Conservation (phyloP, 108 stramenopile species). For the Chaetoceros tenuissimus region DNA sequence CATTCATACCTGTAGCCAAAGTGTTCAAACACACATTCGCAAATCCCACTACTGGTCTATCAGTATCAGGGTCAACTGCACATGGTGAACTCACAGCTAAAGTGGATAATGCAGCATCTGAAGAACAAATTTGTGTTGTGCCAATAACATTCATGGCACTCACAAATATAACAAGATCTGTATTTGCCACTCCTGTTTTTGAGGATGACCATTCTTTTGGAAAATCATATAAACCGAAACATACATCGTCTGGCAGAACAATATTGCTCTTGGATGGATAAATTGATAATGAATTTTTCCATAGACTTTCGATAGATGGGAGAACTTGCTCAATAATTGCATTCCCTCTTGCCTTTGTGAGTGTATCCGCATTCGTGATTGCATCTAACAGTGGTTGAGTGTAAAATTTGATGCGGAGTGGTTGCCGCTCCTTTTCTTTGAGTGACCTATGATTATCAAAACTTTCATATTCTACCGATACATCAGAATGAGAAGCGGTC, state of each 20-base stretch:
- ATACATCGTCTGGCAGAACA: neutral
- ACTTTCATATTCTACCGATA: too few relatives aligned
- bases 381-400: neutral
- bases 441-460: too few relatives aligned
- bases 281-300: neutral
- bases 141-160: neutral
- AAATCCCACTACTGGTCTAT: slow-evolving; percentile 21
- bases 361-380: neutral
- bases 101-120: neutral
- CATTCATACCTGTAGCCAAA: neutral
- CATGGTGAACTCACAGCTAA: slow-evolving; percentile 18
- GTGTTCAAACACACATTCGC: slow-evolving; percentile 21
- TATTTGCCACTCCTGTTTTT: neutral
- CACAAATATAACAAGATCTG: neutral
- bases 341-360: neutral
- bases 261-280: neutral
- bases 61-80: slow-evolving; percentile 12
- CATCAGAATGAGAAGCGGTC: too few relatives aligned
- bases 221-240: neutral
- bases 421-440: neutral
- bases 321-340: neutral
- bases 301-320: neutral
- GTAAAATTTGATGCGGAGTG: neutral
- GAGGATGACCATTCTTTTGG: neutral
- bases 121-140: neutral